Evolutionary conservation across 768 basidiomycete genomes (phyloP).

Genomic region (Russula lepida): DNA sequence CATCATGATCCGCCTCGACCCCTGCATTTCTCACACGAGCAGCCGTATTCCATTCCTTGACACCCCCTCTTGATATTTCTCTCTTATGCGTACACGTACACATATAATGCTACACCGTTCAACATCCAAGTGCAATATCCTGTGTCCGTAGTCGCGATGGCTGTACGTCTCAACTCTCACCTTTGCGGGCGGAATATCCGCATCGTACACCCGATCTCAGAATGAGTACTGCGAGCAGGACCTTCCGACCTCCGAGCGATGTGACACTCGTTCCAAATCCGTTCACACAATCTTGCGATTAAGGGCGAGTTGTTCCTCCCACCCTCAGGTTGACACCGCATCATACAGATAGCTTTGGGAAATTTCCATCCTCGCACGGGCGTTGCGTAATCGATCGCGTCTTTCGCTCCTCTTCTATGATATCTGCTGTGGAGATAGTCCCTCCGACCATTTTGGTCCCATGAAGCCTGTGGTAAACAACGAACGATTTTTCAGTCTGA

Average conservation of each 20-base stretch:
- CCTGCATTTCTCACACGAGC: too few relatives aligned
- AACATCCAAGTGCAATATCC: too few relatives aligned
- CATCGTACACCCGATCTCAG: too few relatives aligned
- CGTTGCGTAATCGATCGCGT: constrained; percentile 27
- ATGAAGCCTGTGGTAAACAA: constrained; percentile 36
- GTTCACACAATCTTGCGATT: constrained; percentile 61
- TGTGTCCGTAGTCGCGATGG: too few relatives aligned
- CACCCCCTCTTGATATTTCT: too few relatives aligned
- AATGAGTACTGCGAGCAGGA: too few relatives aligned
- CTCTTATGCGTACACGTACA: too few relatives aligned
- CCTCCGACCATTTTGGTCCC: constrained; percentile 26
- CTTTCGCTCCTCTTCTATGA: constrained; percentile 24
- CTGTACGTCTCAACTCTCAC: too few relatives aligned
- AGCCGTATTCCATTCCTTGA: too few relatives aligned
- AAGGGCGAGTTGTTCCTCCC: constrained; percentile 61
- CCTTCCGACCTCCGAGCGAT: constrained; percentile 26
- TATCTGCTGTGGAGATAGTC: background rate
- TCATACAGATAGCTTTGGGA: constrained; percentile 60
- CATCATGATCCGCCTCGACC: too few relatives aligned
- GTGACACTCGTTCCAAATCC: constrained; percentile 30
- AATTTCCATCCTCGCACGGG: constrained; percentile 46
- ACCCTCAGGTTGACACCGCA: constrained; percentile 53
- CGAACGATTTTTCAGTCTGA: constrained; percentile 69
- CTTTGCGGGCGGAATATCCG: too few relatives aligned
- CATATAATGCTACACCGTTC: too few relatives aligned